phyloP scores from a whole-genome alignment of 2,329 filamentous ascomycete genomes.

The Calonectria naviculata region DNA sequence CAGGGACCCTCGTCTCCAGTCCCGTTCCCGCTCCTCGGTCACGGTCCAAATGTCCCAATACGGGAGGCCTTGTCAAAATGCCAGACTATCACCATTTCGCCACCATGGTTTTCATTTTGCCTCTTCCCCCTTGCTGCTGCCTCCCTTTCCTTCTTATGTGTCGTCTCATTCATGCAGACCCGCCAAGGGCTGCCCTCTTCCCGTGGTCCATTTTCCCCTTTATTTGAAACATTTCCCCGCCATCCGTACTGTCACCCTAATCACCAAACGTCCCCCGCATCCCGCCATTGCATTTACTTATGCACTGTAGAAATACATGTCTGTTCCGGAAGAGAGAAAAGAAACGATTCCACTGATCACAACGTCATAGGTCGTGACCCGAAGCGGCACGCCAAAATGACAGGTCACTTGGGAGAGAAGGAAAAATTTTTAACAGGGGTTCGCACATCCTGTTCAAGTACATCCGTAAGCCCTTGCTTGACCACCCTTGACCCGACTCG shows the following conservation, averaged over 20 bases:
- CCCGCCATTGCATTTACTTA: not conserved
- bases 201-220: not conserved
- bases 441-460: not conserved
- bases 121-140: not conserved
- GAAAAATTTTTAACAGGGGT: too few species aligned
- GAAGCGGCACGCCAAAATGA: not conserved
- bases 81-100: not conserved
- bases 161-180: slow-evolving; percentile 10
- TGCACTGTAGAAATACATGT: not conserved
- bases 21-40: slow-evolving; percentile 13
- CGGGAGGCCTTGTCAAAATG: slow-evolving; percentile 8
- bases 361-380: too few species aligned
- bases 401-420: not conserved
- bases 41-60: slow-evolving; percentile 4
- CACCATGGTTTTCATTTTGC: not conserved
- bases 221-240: slow-evolving; percentile 18
- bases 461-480: not conserved
- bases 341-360: not conserved
- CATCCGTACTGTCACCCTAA: slow-evolving; percentile 5
- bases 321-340: not conserved
- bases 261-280: slow-evolving; percentile 9
- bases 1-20: slow-evolving; percentile 23
- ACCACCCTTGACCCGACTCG: not conserved
- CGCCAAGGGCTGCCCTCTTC: not conserved
- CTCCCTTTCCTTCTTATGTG: not conserved